Conservation (phyloP, 1,139 yeast species). For the Candida freyschussii region DNA sequence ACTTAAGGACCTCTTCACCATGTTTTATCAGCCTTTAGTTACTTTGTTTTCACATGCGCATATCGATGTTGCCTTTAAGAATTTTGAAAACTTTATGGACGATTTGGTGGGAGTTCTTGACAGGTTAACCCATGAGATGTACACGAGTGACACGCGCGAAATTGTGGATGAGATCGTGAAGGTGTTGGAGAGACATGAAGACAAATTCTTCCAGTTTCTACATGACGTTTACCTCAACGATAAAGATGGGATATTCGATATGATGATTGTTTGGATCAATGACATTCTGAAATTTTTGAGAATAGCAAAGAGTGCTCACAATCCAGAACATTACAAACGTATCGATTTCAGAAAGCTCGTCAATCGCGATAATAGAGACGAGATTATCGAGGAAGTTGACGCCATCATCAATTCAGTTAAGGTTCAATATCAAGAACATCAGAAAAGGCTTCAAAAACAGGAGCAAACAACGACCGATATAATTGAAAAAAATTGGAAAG, state of each 20-base stretch:
- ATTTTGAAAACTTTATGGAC: constrained; percentile 66
- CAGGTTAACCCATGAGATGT: constrained; percentile 40
- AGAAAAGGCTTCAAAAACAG: constrained; percentile 28
- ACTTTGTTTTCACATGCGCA: constrained; percentile 71
- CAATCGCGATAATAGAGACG: constrained; percentile 29
- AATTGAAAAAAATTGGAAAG: constrained; percentile 44
- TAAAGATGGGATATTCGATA: constrained; percentile 63
- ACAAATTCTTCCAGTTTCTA: constrained; percentile 64
- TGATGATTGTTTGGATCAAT: constrained; percentile 68
- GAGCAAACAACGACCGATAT: constrained; percentile 9
- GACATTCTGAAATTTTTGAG: constrained; percentile 57
- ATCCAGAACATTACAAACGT: constrained; percentile 40
- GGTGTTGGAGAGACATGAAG: constrained; percentile 66
- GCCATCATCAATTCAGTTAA: constrained; percentile 40
- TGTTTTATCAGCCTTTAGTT: constrained; percentile 83
- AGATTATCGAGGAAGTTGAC: constrained; percentile 41
- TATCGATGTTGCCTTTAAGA: constrained; percentile 68
- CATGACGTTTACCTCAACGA: constrained; percentile 75
- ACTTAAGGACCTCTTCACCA: constrained; percentile 64
- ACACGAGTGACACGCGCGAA: constrained; percentile 38
- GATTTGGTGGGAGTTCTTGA: constrained; percentile 58
- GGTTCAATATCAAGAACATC: constrained; percentile 35
- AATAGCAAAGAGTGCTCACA: constrained; percentile 42
- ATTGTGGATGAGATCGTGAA: constrained; percentile 63
- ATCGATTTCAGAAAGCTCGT: too few relatives aligned